Evolutionary conservation across 176 grass and related monocot species (phyloP), one percentile per base, ranked within the genome.

Genomic region (Poa annua): DNA sequence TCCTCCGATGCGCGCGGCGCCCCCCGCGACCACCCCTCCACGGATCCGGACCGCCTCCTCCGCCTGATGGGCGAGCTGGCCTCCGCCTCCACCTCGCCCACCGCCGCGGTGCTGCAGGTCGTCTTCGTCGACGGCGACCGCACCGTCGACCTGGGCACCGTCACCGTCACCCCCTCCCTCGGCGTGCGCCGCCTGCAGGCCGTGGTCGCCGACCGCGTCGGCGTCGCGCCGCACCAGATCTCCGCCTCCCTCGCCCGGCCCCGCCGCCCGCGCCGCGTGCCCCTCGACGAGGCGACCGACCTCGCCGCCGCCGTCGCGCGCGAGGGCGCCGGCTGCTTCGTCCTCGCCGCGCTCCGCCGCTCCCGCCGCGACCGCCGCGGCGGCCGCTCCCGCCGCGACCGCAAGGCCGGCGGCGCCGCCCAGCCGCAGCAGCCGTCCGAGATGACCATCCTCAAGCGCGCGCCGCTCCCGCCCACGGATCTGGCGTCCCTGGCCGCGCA

Each of bases 91-190:
- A 80, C 86, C 44, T 71, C 55, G 17, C 39, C 79, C 11, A 0
- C n/a, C 3, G 11, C 25, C 1, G 71, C 71, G 16, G 76, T 74
- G 22, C 71, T 97, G 11, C 90, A 90, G 12, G 86, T 98, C 16
- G 60, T 95, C 2, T 86, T 95, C 85, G 81, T 89, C 32, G 92
- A 97, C 62, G 92, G 92, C 52, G 90, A 86, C 14, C 75, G 79
- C 75, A 89, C 55, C 86, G 61, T 94, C 6, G 85, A 98, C 60
- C 54, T 98, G n/a, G 95, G 95, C 75, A 91, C 78, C 2, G 77
- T 94, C 10, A 49, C 88, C 25, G 84, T 98, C 4, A 53, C 78
- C 19, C 89, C 92, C 0, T 77, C 90, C 5, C 65, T 92, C 0
- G 82, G 79, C 13, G 74, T 91, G 0, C 74, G 76, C 25, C 86